Conservation (phyloP, 169 alveolate genomes). For the Hepatocystis sp. region DNA sequence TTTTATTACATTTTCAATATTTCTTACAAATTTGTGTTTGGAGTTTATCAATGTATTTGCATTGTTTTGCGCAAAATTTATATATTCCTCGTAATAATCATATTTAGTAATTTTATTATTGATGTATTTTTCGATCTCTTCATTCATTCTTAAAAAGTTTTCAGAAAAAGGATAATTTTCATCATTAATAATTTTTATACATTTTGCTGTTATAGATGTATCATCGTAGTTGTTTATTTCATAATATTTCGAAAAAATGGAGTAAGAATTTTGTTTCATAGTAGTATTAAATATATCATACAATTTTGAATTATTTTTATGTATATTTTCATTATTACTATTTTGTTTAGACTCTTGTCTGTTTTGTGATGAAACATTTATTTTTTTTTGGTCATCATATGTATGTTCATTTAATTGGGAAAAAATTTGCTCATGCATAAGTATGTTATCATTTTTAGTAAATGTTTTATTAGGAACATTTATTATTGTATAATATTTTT, state of each 20-base stretch:
- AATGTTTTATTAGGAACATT: background rate
- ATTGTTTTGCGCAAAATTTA: constrained; percentile 18
- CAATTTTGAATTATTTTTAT: constrained; percentile 8
- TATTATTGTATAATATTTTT: background rate
- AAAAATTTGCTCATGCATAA: too few species aligned
- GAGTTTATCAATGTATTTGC: constrained; percentile 41
- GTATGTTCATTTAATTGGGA: too few species aligned
- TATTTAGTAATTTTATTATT: constrained; percentile 14
- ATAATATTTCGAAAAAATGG: constrained; percentile 25
- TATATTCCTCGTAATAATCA: constrained; percentile 15
- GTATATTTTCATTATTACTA: background rate
- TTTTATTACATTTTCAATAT: constrained; percentile 71
- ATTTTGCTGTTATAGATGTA: constrained; percentile 5
- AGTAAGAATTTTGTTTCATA: constrained; percentile 7
- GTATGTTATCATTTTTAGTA: too few species aligned
- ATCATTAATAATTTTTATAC: constrained; percentile 10
- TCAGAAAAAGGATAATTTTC: constrained; percentile 26
- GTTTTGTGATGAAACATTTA: too few species aligned
- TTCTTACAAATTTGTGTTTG: constrained; percentile 38
- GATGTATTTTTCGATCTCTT: constrained; percentile 28
- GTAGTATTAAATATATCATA: constrained; percentile 6
- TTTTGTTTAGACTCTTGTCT: background rate
- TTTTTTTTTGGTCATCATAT: too few species aligned
- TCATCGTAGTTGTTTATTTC: background rate
- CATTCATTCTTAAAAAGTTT: constrained; percentile 26